These are phyloP conservation scores for Saccharomyces hybrid DNA, from an alignment of 1,139 yeast species.

Conservation along the genomic window DNA sequence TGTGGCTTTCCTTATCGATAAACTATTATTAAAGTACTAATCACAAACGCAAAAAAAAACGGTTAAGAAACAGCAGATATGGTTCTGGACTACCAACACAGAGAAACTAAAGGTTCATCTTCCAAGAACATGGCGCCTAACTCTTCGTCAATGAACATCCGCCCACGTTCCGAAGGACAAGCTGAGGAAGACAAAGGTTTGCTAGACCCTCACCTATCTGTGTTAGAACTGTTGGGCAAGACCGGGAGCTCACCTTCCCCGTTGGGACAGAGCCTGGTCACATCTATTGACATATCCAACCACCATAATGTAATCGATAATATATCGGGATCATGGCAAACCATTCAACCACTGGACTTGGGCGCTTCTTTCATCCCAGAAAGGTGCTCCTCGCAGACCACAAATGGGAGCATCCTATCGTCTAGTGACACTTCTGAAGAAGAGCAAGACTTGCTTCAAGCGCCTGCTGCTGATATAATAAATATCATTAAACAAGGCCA, in stretches of 20 bases:
- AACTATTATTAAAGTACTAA: neutral
- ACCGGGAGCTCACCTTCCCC: conserved; percentile 5
- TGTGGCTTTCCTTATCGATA: neutral
- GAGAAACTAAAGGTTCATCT: neutral
- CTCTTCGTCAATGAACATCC: neutral
- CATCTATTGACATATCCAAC: conserved; percentile 1
- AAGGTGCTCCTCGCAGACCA: conserved; percentile 15
- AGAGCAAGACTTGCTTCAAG: conserved; percentile 11
- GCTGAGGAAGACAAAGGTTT: conserved; percentile 11
- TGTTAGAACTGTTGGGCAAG: conserved; percentile 19
- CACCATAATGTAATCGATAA: conserved; percentile 7
- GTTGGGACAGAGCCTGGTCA: conserved; percentile 1
- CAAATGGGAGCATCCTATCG: conserved; percentile 22
- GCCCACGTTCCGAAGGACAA: neutral
- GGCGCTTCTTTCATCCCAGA: conserved; percentile 12
- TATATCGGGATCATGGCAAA: conserved; percentile 29
- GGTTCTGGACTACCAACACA: neutral
- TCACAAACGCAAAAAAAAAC: neutral
- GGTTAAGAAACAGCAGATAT: neutral
- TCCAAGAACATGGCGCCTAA: neutral
- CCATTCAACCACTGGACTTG: conserved; percentile 19
- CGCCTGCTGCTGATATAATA: neutral
- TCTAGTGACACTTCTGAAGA: conserved; percentile 31
- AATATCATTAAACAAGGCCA: neutral
- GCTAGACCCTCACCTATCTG: conserved; percentile 29